phyloP scores from a whole-genome alignment of 345 rosid genomes.

The Reutealis trisperma region DNA sequence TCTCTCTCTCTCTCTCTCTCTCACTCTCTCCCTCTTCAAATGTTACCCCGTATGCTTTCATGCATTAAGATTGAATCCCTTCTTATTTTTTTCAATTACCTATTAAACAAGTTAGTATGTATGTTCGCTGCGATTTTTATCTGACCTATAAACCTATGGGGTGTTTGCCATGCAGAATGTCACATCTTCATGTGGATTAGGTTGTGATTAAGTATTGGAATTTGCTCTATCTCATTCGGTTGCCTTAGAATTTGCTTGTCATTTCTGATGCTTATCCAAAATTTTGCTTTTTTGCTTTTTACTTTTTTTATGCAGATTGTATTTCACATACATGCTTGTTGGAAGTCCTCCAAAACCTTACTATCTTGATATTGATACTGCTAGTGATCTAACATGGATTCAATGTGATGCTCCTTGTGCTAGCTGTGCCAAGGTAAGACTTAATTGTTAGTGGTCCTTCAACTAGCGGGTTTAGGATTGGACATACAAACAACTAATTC shows the following conservation, averaged over 20 bases:
- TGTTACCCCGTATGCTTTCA: not conserved
- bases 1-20: not conserved
- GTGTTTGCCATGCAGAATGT: not conserved
- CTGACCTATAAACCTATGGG: not conserved
- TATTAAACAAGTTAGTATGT: no score
- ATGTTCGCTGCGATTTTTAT: not conserved
- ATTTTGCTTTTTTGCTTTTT: not conserved
- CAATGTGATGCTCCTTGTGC: constrained; percentile 96
- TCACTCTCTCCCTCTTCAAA: no score
- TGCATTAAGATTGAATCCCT: no score
- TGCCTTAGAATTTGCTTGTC: not conserved
- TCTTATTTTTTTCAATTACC: no score
- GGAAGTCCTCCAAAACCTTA: constrained; percentile 69
- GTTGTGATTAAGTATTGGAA: no score
- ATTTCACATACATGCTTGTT: constrained; percentile 66
- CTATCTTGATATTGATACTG: constrained; percentile 88
- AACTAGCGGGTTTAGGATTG: not conserved
- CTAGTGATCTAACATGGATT: constrained; percentile 94
- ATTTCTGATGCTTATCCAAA: constrained; percentile 11
- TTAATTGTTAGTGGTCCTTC: not conserved
- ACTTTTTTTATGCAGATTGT: constrained; percentile 47
- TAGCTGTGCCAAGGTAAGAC: constrained; percentile 84
- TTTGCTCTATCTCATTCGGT: not conserved
- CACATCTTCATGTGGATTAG: not conserved
- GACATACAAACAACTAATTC: not conserved